These are phyloP conservation scores for Clausena lansium DNA, from an alignment of 345 rosid species.

Conservation along the genomic window DNA sequence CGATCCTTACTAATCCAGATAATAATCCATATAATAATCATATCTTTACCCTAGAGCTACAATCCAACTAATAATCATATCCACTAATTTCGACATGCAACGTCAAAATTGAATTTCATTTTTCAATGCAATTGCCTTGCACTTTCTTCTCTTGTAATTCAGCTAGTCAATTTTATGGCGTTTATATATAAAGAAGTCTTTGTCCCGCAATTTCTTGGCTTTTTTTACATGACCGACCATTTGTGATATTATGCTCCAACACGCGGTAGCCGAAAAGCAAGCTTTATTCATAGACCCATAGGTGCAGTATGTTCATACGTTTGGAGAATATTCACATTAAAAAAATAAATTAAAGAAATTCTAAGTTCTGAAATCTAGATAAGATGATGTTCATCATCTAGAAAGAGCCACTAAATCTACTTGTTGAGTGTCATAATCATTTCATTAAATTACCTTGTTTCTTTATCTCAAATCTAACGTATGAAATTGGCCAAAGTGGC, in stretches of 20 bases:
- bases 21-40: too few species aligned
- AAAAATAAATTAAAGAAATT: background rate
- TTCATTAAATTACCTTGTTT: background rate
- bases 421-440: background rate
- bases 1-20: too few species aligned
- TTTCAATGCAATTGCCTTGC: background rate
- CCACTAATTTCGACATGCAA: background rate
- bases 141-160: too few species aligned
- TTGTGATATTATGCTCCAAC: background rate
- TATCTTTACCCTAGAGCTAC: background rate
- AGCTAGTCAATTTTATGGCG: background rate
- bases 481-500: background rate
- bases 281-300: too few species aligned
- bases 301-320: background rate
- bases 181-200: background rate
- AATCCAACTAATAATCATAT: background rate
- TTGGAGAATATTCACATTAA: background rate
- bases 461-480: background rate
- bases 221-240: slow-evolving; percentile 6
- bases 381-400: background rate
- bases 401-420: background rate
- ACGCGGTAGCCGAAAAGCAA: slow-evolving; percentile 1
- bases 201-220: background rate
- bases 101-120: background rate
- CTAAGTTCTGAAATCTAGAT: background rate